Percentiles rank a stretch among this genome's conserved stretches.
These are phyloP conservation scores for Flaveria sonorensis DNA, from an alignment of 129 eudicot genomes.

Conservation along the genomic window DNA sequence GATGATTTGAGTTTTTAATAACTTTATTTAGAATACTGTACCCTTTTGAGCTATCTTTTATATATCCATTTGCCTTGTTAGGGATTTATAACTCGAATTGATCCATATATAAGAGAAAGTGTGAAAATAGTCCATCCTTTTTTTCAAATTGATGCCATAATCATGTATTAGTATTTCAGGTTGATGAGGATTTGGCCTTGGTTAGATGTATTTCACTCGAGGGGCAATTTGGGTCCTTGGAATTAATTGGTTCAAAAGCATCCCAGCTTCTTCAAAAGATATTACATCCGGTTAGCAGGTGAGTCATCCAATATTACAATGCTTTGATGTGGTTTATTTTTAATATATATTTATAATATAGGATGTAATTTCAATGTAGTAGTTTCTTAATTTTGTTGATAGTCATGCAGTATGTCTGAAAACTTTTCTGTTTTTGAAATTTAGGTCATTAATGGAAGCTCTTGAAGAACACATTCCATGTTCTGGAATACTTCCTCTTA, in stretches of 20 bases:
- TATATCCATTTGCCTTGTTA: background rate
- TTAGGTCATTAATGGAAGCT: conserved; percentile 35
- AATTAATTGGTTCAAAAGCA: conserved; percentile 77
- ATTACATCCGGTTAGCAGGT: conserved; percentile 60
- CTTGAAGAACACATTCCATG: conserved; percentile 45
- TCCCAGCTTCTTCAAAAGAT: conserved; percentile 68
- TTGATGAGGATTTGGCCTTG: conserved; percentile 37
- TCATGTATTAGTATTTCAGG: conserved; percentile 40
- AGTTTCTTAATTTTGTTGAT: conserved; percentile 8
- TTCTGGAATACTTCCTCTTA: conserved; percentile 47
- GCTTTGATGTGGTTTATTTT: conserved; percentile 5
- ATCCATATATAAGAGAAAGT: background rate
- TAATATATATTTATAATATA: too few species aligned
- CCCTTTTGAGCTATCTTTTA: background rate
- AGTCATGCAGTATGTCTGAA: conserved; percentile 38
- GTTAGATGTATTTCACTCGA: conserved; percentile 66
- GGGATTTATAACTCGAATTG: background rate
- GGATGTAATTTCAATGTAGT: background rate
- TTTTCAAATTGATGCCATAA: background rate
- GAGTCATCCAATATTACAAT: conserved; percentile 17
- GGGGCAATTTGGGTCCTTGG: conserved; percentile 76
- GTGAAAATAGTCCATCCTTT: background rate
- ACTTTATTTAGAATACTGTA: background rate
- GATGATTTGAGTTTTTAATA: background rate
- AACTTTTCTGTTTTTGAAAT: conserved; percentile 26